Evolutionary conservation across 2,329 filamentous ascomycete species (phyloP), one percentile per base, ranked within the genome.

Genomic region (Botryotinia narcissicola): DNA sequence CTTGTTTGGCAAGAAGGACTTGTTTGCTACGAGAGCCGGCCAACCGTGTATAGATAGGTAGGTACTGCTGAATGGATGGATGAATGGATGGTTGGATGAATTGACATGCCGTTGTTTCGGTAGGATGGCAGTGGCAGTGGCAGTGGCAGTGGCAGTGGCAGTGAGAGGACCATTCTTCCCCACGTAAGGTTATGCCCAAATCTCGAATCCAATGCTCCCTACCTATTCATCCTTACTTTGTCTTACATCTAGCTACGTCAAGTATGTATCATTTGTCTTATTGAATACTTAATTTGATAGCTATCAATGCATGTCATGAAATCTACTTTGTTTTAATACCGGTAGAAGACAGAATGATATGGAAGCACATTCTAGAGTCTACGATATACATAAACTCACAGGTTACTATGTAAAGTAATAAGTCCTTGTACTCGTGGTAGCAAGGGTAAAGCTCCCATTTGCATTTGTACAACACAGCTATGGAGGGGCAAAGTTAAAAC

Each of bases 401-500:
- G 48, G 25, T 12, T n/a, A 7, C 48, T 51, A 51, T n/a, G n/a
- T 51, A n/a, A 51, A 51, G 48, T 3, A 51, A 7, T 6, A 14
- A 40, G 22, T 32, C 12, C 48, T n/a, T 25, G 48, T 29, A 54
- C 51, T 29, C 51, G 51, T 29, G n/a, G 51, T 8, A 42, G n/a
- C 60, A 42, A 61, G 40, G 57, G 25, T 48, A 29, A 3, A 44
- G 40, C 37, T 64, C 42, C 57, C 46, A 18, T 42, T 18, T 18
- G 32, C 46, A 35, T 67, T 67, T 67, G 68, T 48, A 70, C 68
- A 70, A 70, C 68, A 60, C 68, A 70, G 68, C 68, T 42, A 67
- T 22, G 22, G 57, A 70, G 68, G 68, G 37, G 68, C 32, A 59
- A 46, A n/a, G 48, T 37, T 29, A 29, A 54, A 71, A 35, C 25